Evolutionary conservation across 2,329 filamentous ascomycete genomes (phyloP).

Genomic region (Raffaelea ambrosiae): DNA sequence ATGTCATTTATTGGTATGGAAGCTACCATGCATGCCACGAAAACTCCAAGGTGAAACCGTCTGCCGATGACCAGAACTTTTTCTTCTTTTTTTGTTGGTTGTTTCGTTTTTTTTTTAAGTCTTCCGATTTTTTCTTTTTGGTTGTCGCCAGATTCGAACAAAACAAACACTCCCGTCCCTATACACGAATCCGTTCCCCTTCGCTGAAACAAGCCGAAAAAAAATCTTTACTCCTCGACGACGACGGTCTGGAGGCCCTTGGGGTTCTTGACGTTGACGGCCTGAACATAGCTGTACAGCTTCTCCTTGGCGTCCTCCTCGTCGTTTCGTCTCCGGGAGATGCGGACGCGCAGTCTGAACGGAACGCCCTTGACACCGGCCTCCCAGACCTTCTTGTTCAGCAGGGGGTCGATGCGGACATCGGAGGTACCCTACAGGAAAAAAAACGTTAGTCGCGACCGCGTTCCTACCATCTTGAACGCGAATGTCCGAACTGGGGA

Average conservation of each 20-base stretch:
- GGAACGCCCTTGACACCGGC: slow-evolving; percentile 97
- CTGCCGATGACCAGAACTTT: slow-evolving; percentile 5
- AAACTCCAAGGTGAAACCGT: slow-evolving; percentile 33
- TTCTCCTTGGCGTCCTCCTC: slow-evolving; percentile 99
- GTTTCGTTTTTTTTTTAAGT: slow-evolving; percentile 17
- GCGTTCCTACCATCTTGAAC: neutral
- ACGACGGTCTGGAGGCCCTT: slow-evolving; percentile 93
- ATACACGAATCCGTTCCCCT: neutral
- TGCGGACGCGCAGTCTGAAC: slow-evolving; percentile 94
- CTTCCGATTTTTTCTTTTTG: slow-evolving; percentile 15
- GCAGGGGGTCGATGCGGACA: slow-evolving; percentile 94
- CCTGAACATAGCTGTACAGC: slow-evolving; percentile 99
- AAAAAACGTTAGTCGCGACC: neutral
- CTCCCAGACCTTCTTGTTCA: slow-evolving; percentile 99
- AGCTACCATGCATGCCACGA: slow-evolving; percentile 34
- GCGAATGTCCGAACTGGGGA: neutral
- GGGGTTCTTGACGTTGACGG: slow-evolving; percentile 98
- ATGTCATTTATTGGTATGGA: slow-evolving; percentile 16
- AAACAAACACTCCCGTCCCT: slow-evolving; percentile 12
- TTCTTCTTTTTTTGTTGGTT: slow-evolving; percentile 1
- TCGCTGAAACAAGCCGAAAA: slow-evolving; percentile 1
- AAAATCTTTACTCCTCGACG: slow-evolving; percentile 59
- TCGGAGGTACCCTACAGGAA: slow-evolving; percentile 75
- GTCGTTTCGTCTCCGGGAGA: slow-evolving; percentile 99
- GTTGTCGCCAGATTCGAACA: slow-evolving; percentile 13